A percentile compares a stretch with the other conserved stretches of the same genome.
Conservation (phyloP, 306 rosid genomes). For the apple (Malus domestica) region DNA sequence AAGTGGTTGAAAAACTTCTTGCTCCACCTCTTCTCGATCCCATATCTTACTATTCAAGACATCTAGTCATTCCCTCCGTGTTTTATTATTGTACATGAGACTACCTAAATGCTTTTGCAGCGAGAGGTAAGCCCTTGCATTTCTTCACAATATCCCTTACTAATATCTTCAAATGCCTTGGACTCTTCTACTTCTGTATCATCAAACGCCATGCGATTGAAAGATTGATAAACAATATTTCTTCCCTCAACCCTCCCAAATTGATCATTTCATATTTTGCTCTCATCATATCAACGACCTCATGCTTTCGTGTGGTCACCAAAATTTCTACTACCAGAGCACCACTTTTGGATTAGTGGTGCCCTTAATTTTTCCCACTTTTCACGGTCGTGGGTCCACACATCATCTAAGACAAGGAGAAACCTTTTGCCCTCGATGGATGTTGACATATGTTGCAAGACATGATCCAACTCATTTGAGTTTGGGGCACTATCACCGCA, state of each 20-base stretch:
- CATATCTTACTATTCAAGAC: slow-evolving; percentile 7
- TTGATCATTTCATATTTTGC: not conserved
- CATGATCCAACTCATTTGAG: not conserved
- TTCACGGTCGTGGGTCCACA: not conserved
- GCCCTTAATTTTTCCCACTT: not conserved
- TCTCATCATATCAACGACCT: not conserved
- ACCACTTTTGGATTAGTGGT: fast-evolving
- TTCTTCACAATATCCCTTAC: not conserved
- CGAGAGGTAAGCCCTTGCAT: not conserved
- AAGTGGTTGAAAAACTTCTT: not conserved
- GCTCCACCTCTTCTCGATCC: not conserved
- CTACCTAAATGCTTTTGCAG: slow-evolving; percentile 1
- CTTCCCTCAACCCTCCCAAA: not conserved
- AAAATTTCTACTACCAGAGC: not conserved
- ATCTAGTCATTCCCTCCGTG: not conserved
- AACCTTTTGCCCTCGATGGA: not conserved
- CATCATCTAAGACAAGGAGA: not conserved
- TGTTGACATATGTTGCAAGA: fast-evolving
- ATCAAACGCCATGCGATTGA: not conserved
- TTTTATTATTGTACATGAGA: not conserved
- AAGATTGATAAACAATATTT: not conserved
- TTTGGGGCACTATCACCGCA: fast-evolving
- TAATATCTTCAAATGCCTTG: not conserved
- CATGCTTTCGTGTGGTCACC: fast-evolving
- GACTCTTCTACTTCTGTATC: not conserved